These are phyloP conservation scores for Nitzschia sp. DNA, from an alignment of 108 stramenopile genomes.

Conservation along the genomic window DNA sequence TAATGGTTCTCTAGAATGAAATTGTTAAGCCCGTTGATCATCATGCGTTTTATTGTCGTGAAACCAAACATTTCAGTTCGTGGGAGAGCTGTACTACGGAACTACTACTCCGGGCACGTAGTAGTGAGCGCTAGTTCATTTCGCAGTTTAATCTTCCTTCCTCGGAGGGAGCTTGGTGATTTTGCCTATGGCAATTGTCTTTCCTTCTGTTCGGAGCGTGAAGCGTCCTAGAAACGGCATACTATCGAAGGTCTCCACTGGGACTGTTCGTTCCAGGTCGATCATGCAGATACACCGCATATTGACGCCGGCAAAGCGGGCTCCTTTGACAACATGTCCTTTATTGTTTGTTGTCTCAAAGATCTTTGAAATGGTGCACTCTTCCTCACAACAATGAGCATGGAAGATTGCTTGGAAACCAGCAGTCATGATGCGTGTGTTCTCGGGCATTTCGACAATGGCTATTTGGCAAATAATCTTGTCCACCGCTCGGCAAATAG, in stretches of 20 bases:
- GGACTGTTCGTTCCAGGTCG: conserved; percentile 74
- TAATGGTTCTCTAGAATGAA: too few species aligned
- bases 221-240: conserved; percentile 96
- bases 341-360: conserved; percentile 88
- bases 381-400: conserved; percentile 95
- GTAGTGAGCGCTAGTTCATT: too few species aligned
- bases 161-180: conserved; percentile 92
- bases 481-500: conserved; percentile 84
- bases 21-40: too few species aligned
- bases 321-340: conserved; percentile 75
- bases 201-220: conserved; percentile 98
- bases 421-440: conserved; percentile 93
- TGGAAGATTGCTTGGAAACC: conserved; percentile 98
- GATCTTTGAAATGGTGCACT: conserved; percentile 86
- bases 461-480: conserved; percentile 85
- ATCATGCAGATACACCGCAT: conserved; percentile 83
- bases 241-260: conserved; percentile 89
- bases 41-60: too few species aligned
- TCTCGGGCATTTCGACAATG: conserved; percentile 95
- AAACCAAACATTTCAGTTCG: too few species aligned
- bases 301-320: conserved; percentile 81
- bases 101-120: too few species aligned
- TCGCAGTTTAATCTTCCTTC: too few species aligned
- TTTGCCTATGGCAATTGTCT: conserved; percentile 98
- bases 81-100: too few species aligned